These are phyloP conservation scores for Rhizomucor pusillus DNA, from an alignment of 371 early-diverging fungal species.

Conservation along the genomic window DNA sequence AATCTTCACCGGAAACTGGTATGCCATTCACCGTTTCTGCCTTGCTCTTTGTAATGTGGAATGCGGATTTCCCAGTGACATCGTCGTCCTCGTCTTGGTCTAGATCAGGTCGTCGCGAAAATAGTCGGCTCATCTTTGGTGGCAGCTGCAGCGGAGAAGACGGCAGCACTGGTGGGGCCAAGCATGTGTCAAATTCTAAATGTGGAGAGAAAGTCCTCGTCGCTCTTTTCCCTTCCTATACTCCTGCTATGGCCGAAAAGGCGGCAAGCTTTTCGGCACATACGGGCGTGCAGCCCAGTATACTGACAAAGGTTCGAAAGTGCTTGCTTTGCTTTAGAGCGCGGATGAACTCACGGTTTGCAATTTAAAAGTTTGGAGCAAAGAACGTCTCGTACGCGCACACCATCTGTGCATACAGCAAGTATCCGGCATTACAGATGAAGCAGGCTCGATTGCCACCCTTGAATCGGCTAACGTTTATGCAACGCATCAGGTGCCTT, in stretches of 20 bases:
- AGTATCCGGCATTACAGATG: slow-evolving; percentile 11
- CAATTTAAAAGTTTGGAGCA: slow-evolving; percentile 66
- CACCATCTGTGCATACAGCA: slow-evolving; percentile 65
- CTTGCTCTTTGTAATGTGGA: slow-evolving; percentile 26
- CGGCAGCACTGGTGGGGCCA: too few relatives aligned
- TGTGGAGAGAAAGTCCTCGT: background rate
- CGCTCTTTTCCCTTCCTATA: background rate
- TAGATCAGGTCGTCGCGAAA: slow-evolving; percentile 12
- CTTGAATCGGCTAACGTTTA: background rate
- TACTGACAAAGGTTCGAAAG: background rate
- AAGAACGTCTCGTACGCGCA: slow-evolving; percentile 64
- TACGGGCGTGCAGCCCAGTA: background rate
- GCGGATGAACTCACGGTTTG: too few relatives aligned
- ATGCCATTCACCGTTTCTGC: slow-evolving; percentile 38
- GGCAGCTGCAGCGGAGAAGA: background rate
- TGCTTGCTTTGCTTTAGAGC: background rate
- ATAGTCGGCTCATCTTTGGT: slow-evolving; percentile 15
- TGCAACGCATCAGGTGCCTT: slow-evolving; percentile 56
- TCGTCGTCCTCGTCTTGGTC: slow-evolving; percentile 10
- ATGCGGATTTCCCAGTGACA: slow-evolving; percentile 15
- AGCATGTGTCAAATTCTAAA: background rate
- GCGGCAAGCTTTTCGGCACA: slow-evolving; percentile 1
- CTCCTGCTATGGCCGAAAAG: background rate
- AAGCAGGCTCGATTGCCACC: background rate
- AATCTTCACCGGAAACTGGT: slow-evolving; percentile 47